Evolutionary conservation across 2,329 filamentous ascomycete species (phyloP).

Genomic region (Scedosporium boydii): DNA sequence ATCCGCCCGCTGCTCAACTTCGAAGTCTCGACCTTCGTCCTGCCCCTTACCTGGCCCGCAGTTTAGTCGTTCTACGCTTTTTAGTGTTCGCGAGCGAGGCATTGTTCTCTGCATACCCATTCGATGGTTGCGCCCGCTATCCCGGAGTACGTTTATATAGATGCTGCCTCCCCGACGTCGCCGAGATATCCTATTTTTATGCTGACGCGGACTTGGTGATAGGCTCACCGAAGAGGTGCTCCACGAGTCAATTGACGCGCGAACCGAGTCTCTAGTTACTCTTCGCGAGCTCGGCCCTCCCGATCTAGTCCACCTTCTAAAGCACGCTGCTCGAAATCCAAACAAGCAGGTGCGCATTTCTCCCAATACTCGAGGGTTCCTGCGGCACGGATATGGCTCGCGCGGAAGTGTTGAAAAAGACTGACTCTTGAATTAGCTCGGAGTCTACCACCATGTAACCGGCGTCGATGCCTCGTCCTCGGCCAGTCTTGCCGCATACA

Average conservation of each 20-base stretch:
- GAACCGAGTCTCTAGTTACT: conserved; percentile 77
- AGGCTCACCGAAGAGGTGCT: conserved; percentile 92
- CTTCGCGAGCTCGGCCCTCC: conserved; percentile 91
- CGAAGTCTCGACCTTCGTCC: no score
- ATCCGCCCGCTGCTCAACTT: no score
- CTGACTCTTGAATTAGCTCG: conserved; percentile 48
- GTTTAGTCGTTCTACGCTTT: neutral
- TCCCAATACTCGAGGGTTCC: neutral
- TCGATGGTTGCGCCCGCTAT: conserved; percentile 66
- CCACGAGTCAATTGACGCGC: conserved; percentile 82
- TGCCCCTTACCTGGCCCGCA: neutral
- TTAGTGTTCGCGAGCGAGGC: neutral
- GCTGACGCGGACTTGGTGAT: conserved; percentile 11
- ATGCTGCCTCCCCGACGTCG: conserved; percentile 10
- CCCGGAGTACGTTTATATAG: conserved; percentile 47
- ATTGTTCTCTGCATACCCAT: conserved; percentile 14
- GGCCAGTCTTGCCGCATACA: conserved; percentile 92
- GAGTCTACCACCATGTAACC: conserved; percentile 96
- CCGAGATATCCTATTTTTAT: neutral
- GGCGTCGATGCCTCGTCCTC: conserved; percentile 96
- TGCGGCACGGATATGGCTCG: neutral
- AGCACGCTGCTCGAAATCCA: conserved; percentile 51
- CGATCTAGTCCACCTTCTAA: conserved; percentile 90
- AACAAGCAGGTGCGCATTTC: conserved; percentile 40
- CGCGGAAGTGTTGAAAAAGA: neutral